Conservation (phyloP, 1,284 basidiomycete genomes). For the Athelia psychrophila region DNA sequence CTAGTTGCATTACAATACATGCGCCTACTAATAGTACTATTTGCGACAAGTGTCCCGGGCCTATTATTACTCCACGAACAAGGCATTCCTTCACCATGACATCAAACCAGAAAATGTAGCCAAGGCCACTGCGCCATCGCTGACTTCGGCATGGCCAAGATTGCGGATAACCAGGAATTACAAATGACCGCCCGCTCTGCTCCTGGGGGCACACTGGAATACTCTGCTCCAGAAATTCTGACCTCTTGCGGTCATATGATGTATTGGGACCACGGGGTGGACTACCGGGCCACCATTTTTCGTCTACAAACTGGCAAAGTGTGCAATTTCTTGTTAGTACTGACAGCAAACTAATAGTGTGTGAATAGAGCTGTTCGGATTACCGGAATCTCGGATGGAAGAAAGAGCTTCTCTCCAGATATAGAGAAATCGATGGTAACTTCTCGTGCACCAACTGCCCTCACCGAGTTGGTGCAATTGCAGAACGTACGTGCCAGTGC, state of each 20-base stretch:
- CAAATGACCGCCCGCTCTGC: neutral
- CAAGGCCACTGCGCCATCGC: conserved; percentile 1
- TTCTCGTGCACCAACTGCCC: neutral
- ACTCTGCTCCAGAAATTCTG: neutral
- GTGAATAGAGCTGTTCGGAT: too few species aligned
- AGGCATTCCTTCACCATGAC: neutral
- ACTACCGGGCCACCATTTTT: neutral
- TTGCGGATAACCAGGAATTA: neutral
- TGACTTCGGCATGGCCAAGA: neutral
- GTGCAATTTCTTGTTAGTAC: neutral
- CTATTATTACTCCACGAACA: neutral
- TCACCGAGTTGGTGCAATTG: neutral
- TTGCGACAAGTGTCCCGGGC: too few species aligned
- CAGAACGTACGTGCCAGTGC: too few species aligned
- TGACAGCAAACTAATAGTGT: neutral
- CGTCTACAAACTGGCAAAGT: neutral
- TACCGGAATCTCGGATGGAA: neutral
- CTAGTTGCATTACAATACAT: too few species aligned
- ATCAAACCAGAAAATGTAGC: conserved; percentile 1
- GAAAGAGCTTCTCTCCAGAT: neutral
- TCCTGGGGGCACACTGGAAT: neutral
- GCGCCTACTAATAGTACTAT: too few species aligned
- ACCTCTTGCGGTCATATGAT: neutral
- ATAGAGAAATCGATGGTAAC: neutral
- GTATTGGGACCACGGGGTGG: neutral